A percentile compares a stretch with the other conserved stretches of the same genome.
These are phyloP conservation scores for Umbellularia californica DNA, from an alignment of 164 flowering plant genomes.

Conservation along the genomic window DNA sequence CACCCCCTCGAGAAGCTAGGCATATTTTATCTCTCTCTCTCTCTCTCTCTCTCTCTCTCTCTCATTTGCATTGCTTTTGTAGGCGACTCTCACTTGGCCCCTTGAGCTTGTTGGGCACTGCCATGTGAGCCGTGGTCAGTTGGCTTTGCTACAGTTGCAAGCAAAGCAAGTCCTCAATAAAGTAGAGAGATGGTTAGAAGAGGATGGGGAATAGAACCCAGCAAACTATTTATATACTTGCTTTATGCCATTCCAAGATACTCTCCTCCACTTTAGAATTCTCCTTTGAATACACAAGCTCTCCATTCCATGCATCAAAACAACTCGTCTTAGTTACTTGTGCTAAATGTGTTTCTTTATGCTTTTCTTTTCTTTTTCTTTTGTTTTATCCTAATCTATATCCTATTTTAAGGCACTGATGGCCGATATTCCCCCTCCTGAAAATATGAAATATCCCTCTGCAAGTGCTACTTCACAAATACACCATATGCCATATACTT, in stretches of 20 bases:
- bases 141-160: constrained; percentile 18
- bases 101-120: constrained; percentile 13
- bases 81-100: constrained; percentile 10
- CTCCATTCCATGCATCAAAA: constrained; percentile 43
- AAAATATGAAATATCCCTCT: too few species aligned
- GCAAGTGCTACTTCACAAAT: too few species aligned
- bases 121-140: constrained; percentile 18
- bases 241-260: constrained; percentile 60
- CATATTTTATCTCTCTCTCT: constrained; percentile 48
- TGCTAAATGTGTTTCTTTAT: constrained; percentile 49
- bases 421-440: too few species aligned
- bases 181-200: constrained; percentile 20
- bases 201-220: constrained; percentile 14
- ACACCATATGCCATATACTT: too few species aligned
- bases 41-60: constrained; percentile 30
- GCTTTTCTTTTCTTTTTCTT: constrained; percentile 33
- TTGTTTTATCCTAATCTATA: neutral
- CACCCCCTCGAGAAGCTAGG: constrained; percentile 72
- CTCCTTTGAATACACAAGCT: constrained; percentile 32
- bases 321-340: constrained; percentile 43
- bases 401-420: neutral
- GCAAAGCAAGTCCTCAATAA: constrained; percentile 31
- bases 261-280: constrained; percentile 42
- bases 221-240: constrained; percentile 36
- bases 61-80: constrained; percentile 35